Percentiles rank a stretch among this genome's conserved stretches.
Evolutionary conservation across 1,284 basidiomycete genomes (phyloP).

Genomic region (Sporisorium sorghi): DNA sequence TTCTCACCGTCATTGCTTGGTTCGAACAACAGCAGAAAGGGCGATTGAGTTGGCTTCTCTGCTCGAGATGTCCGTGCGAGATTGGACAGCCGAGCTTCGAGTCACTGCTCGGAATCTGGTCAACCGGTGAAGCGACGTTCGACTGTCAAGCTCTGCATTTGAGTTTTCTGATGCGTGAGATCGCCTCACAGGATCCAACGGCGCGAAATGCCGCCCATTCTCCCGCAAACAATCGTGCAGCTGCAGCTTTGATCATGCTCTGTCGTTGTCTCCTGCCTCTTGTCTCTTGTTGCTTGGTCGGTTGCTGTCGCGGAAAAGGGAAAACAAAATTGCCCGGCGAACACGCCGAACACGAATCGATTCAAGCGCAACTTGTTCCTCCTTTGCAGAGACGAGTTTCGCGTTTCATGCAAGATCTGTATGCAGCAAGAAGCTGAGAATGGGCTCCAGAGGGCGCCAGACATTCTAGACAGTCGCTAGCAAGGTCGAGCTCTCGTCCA

Average conservation of each 20-base stretch:
- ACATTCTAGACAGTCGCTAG: constrained; percentile 2
- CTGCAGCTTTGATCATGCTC: not conserved
- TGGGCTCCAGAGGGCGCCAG: constrained; percentile 18
- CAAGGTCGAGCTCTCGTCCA: not conserved
- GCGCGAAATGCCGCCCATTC: not conserved
- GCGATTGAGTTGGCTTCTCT: not conserved
- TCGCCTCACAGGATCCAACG: not conserved
- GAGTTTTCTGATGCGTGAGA: not conserved
- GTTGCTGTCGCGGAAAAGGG: no score
- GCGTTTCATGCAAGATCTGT: not conserved
- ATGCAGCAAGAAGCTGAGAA: not conserved
- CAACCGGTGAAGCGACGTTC: constrained; percentile 1
- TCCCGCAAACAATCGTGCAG: not conserved
- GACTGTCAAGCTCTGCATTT: not conserved
- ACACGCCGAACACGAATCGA: not conserved
- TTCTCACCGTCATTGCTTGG: not conserved
- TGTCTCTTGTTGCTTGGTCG: no score
- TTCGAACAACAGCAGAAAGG: no score
- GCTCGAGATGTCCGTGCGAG: not conserved
- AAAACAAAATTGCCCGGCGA: no score
- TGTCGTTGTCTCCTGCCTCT: not conserved
- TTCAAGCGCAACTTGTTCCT: no score
- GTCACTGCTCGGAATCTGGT: not conserved
- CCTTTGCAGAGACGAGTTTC: not conserved
- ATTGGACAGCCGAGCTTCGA: not conserved